Evolutionary conservation across 2,329 filamentous ascomycete genomes (phyloP).

Genomic region (Cercospora sesami): DNA sequence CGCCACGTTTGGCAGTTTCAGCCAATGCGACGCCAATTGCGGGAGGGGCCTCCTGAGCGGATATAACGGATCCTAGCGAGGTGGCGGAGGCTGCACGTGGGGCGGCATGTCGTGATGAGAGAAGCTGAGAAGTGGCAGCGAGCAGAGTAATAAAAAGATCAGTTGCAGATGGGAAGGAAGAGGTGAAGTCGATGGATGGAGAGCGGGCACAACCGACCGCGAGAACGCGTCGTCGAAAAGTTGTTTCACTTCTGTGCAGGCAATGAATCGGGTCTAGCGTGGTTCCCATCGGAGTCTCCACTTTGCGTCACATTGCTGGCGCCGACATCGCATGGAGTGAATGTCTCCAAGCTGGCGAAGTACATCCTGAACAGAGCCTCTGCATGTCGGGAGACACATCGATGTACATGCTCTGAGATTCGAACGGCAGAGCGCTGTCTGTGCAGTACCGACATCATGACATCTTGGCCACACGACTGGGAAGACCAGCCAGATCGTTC

Average conservation of each 20-base stretch:
- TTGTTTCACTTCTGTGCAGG: neutral
- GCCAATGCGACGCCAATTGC: slow-evolving; percentile 1
- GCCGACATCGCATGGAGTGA: neutral
- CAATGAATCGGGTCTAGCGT: neutral
- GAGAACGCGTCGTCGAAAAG: neutral
- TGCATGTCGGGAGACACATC: neutral
- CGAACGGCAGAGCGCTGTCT: neutral
- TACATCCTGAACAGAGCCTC: neutral
- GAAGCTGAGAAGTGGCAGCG: neutral
- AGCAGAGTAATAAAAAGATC: neutral
- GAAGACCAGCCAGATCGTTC: slow-evolving; percentile 26
- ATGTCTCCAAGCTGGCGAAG: neutral
- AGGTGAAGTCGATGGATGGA: slow-evolving; percentile 5
- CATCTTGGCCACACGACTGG: slow-evolving; percentile 2
- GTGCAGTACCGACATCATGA: neutral
- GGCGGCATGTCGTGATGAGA: neutral
- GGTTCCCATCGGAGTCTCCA: neutral
- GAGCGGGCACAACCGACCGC: neutral
- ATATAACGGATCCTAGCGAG: neutral
- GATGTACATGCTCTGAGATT: neutral
- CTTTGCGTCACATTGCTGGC: neutral
- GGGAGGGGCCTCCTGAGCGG: neutral
- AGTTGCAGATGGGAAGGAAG: neutral
- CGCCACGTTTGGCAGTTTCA: slow-evolving; percentile 13
- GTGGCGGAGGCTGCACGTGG: neutral